phyloP scores from a whole-genome alignment of 225 moss, liverwort and hornwort genomes.

The Rhytidiadelphus loreus region DNA sequence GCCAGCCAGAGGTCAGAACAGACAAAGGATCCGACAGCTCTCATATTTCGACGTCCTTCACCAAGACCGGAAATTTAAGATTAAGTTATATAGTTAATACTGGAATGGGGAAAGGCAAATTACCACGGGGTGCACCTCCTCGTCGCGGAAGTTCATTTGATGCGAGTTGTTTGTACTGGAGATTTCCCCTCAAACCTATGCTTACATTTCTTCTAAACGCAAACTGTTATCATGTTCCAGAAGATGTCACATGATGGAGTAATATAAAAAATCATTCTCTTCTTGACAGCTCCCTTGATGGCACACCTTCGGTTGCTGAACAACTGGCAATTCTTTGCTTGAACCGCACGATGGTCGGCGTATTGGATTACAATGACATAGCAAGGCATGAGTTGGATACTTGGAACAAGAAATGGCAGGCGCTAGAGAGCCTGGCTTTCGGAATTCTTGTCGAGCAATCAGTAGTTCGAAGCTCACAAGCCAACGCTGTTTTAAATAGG shows the following conservation, averaged over 20 bases:
- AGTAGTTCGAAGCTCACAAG: not conserved
- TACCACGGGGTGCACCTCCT: slow-evolving; percentile 22
- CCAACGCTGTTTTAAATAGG: not conserved
- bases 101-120: not conserved
- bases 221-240: not conserved
- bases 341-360: not conserved
- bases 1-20: not conserved
- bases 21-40: not conserved
- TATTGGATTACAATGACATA: not conserved
- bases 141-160: slow-evolving; percentile 34
- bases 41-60: not conserved
- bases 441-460: not conserved
- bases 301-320: not conserved
- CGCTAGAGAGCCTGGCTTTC: not conserved
- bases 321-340: not conserved
- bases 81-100: not conserved
- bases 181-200: not conserved
- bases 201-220: slow-evolving; percentile 8
- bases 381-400: slow-evolving; percentile 2
- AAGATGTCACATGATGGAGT: not conserved
- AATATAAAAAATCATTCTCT: not conserved
- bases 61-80: not conserved
- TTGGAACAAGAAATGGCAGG: not conserved
- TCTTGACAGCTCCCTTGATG: not conserved
- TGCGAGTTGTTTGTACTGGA: not conserved